Evolutionary conservation across 352 stramenopile genomes (phyloP).

Genomic region (Thraustochytrium striatum): DNA sequence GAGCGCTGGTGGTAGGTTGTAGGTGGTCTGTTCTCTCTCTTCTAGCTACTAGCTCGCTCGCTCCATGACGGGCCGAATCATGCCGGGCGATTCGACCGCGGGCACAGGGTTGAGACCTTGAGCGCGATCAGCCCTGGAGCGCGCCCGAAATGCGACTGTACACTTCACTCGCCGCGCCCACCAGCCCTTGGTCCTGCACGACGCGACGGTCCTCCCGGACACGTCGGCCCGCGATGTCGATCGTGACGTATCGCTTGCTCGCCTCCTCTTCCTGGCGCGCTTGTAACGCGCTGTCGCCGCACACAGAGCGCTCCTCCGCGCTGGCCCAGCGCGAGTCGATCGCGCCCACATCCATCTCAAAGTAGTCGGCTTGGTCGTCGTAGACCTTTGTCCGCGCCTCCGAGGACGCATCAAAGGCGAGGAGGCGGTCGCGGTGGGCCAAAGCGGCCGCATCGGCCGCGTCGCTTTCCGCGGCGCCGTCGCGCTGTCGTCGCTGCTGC

Average conservation of each 20-base stretch:
- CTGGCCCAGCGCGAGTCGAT: conserved; percentile 34
- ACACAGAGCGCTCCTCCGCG: background rate
- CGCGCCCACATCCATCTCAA: conserved; percentile 33
- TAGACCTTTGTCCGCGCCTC: conserved; percentile 47
- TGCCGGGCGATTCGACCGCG: too few relatives aligned
- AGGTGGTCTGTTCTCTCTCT: too few relatives aligned
- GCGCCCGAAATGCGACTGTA: too few relatives aligned
- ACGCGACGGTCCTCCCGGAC: conserved; percentile 36
- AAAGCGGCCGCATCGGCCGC: conserved; percentile 18
- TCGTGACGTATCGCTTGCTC: conserved; percentile 1
- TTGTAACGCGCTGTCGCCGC: background rate
- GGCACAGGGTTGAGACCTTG: too few relatives aligned
- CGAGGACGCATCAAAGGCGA: conserved; percentile 45
- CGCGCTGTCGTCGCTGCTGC: background rate
- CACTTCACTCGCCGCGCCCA: too few relatives aligned
- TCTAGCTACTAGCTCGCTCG: too few relatives aligned
- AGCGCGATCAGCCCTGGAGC: too few relatives aligned
- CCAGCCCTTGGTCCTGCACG: too few relatives aligned
- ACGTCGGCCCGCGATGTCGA: conserved; percentile 28
- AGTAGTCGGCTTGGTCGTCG: conserved; percentile 51
- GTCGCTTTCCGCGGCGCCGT: background rate
- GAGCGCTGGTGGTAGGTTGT: too few relatives aligned
- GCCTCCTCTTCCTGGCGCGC: conserved; percentile 10
- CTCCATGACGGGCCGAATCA: too few relatives aligned
- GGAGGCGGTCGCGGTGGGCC: conserved; percentile 46